Evolutionary conservation across 306 rosid genomes (phyloP), one percentile per base, ranked within the genome.

Genomic region (Prunus mira): DNA sequence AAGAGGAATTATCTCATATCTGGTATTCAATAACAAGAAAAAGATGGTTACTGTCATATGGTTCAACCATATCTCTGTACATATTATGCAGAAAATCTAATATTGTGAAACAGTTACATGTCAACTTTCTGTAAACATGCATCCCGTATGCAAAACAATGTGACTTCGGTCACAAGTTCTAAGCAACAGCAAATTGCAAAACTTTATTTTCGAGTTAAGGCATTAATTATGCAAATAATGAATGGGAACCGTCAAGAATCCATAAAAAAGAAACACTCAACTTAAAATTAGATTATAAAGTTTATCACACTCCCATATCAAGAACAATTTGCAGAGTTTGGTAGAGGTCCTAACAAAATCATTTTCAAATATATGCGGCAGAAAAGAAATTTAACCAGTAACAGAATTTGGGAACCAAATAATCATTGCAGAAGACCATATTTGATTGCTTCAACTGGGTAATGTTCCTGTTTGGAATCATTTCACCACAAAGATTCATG

Each of bases 1-100:
- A 76, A 20, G 63, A 80, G 82, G 67, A 61, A 80, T 83, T 34
- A 30, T 50, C 66, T 76, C 68, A 45, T 38, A 76, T 80, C 97
- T 85, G 81, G 79, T 30, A 76, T 70, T 69, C 76, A 61, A 79
- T 60, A 71, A 73, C 71, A 78, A 60, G 73, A 56, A 56, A 80
- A 78, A 24, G 62, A 76, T 19, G 51, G 81, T 70, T 27, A 82
- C 55, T 76, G 56, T 75, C 28, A 55, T 72, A 28, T 64, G 70
- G 68, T 72, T 69, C 76, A 65, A 52, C 55, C 15, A 51, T 69
- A 56, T 6, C 9, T 22, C 43, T 3, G 49, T 19, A 27, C 62
- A 30, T 66, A 28, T 50, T 43, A 30, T 6, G 69, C 65, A 25
- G 75, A 49, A 47, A 75, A 47, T 61, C 60, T 74, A 71, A 15